A percentile compares a stretch with the other conserved stretches of the same genome.
These are phyloP conservation scores for Phoenix roebelenii DNA, from an alignment of 176 grass and related monocot species.

Conservation along the genomic window DNA sequence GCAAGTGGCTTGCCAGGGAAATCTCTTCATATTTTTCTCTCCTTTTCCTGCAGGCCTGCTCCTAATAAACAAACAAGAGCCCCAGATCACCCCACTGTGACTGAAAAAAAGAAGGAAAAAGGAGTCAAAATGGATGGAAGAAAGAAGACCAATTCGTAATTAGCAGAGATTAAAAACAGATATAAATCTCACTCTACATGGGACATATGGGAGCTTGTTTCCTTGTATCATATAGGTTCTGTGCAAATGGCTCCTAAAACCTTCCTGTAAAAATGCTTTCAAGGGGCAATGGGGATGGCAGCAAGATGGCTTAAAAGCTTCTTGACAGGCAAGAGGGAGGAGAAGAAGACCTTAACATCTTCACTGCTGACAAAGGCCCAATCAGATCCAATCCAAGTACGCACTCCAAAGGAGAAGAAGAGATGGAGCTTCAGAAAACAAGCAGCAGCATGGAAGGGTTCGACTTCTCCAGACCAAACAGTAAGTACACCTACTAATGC, in stretches of 20 bases:
- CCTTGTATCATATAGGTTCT: not conserved
- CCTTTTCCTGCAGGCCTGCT: too few species aligned
- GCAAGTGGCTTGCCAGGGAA: too few species aligned
- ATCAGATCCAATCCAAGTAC: not conserved
- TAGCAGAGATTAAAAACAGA: too few species aligned
- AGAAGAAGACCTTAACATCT: constrained; percentile 11
- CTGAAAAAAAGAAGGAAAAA: too few species aligned
- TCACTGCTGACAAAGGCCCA: constrained; percentile 5
- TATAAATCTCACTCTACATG: too few species aligned
- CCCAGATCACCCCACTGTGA: too few species aligned
- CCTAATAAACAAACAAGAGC: too few species aligned
- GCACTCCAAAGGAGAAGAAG: constrained; percentile 42
- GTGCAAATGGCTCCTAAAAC: constrained; percentile 8
- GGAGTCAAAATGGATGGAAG: too few species aligned
- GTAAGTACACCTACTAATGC: not conserved
- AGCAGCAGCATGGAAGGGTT: not conserved
- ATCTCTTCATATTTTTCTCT: too few species aligned
- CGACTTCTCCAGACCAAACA: constrained; percentile 1
- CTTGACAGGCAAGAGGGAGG: constrained; percentile 33
- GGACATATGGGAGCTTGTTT: too few species aligned
- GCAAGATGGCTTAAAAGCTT: constrained; percentile 74
- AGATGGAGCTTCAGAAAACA: constrained; percentile 65
- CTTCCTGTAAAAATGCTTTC: not conserved
- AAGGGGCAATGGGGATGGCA: constrained; percentile 53
- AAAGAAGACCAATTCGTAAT: too few species aligned